These are phyloP conservation scores for Ceriops decandra DNA, from an alignment of 345 rosid species.

Conservation along the genomic window DNA sequence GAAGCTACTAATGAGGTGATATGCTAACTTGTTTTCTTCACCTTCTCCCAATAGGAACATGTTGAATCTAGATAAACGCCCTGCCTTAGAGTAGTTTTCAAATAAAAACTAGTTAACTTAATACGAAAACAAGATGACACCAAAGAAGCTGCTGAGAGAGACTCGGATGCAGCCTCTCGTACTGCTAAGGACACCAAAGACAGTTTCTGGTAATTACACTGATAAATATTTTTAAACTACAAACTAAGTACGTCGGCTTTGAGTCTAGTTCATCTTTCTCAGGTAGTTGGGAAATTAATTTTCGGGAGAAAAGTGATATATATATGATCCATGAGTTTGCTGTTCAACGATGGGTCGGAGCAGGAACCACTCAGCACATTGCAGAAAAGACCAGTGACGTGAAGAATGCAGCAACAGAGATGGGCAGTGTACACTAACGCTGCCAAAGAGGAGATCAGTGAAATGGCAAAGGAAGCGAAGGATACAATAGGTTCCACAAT, in stretches of 20 bases:
- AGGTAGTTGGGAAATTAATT: neutral
- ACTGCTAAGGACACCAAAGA: slow-evolving; percentile 30
- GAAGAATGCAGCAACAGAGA: neutral
- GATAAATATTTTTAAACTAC: no score
- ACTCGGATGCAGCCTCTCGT: slow-evolving; percentile 24
- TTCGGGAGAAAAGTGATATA: neutral
- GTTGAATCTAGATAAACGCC: no score
- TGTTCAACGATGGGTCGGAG: neutral
- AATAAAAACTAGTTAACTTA: no score
- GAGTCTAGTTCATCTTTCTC: neutral
- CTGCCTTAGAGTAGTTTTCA: no score
- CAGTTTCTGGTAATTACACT: slow-evolving; percentile 36
- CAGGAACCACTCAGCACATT: slow-evolving; percentile 22
- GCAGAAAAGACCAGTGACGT: slow-evolving; percentile 25
- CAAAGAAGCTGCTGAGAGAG: slow-evolving; percentile 23
- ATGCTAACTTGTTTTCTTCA: no score
- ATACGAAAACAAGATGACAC: slow-evolving; percentile 22
- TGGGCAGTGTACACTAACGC: neutral
- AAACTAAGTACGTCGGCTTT: no score
- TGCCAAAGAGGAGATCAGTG: neutral
- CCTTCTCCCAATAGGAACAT: no score
- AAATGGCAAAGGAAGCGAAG: slow-evolving; percentile 4
- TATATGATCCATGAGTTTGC: neutral
- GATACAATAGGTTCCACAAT: slow-evolving; percentile 1
- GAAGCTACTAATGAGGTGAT: no score